Evolutionary conservation across 306 rosid genomes (phyloP).

Genomic region (Canavalia ensiformis): DNA sequence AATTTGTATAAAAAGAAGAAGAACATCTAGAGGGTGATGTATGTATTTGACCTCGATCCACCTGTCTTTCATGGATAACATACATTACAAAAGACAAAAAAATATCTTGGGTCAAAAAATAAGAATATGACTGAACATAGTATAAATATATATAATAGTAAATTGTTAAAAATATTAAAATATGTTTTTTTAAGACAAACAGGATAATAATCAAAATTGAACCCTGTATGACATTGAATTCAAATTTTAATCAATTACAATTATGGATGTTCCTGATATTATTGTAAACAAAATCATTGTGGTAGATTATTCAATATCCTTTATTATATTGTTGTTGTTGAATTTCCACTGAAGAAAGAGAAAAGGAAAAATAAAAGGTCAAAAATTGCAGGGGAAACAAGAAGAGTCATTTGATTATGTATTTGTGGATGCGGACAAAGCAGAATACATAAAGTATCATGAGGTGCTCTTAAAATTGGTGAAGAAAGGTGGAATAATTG

Average conservation of each 20-base stretch:
- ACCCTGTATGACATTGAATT: not conserved
- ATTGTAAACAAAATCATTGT: not conserved
- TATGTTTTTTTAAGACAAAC: no score
- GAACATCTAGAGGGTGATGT: not conserved
- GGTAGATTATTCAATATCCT: not conserved
- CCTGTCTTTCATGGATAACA: no score
- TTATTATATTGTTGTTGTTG: not conserved
- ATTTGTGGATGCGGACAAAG: constrained; percentile 70
- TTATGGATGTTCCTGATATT: not conserved
- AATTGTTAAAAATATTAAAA: no score
- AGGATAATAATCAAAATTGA: no score
- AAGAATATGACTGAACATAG: no score
- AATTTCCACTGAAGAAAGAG: not conserved
- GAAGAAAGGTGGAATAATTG: constrained; percentile 66
- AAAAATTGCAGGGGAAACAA: constrained; percentile 44
- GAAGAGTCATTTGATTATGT: constrained; percentile 66
- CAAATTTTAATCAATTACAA: not conserved
- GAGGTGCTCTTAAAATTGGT: constrained; percentile 59
- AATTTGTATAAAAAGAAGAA: not conserved
- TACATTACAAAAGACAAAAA: no score
- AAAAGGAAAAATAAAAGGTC: no score
- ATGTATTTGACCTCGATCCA: no score
- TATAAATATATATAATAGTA: no score
- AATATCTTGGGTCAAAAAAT: no score
- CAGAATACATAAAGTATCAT: constrained; percentile 58